Base-by-base conservation (phyloP, 768 basidiomycete genomes). In the Mycena vulgaris region DNA sequence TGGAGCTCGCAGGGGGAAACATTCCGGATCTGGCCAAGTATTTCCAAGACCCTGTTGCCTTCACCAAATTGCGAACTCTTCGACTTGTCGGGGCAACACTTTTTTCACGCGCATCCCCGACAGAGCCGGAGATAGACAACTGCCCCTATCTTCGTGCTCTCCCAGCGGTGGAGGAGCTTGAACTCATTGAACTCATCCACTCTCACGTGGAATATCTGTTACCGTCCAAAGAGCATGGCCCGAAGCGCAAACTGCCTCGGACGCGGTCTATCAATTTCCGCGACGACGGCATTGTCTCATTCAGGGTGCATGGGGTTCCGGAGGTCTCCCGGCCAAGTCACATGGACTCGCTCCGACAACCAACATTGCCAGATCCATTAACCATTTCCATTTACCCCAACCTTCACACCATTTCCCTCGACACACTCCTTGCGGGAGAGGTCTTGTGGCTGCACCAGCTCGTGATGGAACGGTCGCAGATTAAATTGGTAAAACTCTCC, bases 101-200 rank as follows among this genome's bases (percentile, higher is more conserved):
- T 28, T 19, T 66, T 16, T 21, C 39, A 6, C 49, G 49, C 19
- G 39, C 23, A 33, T 52, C 51, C n/a, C 62, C 14, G 25, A 59
- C 39, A 25, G 51, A 47, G 21, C 28, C 55, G 7, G 64, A 52
- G 48, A 25, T 40, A 25, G 60, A 69, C 21, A 73, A 69, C 23
- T 49, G 45, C 14, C 42, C 11, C 21, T 73, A 63, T 27, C 60
- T 73, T 25, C 63, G 68, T 19, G 56, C 53, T 6, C 72, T 73
- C 60, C 35, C 59, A 17, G 59, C 68, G 7, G 60, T 73, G 5
- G 68, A 69, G 51, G 55, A 63, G 25, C 55, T 73, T 3, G 51
- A 73, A 10, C n/a, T n/a, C n/a, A n/a, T n/a, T n/a, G n/a, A n/a
- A n/a, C 63, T 73, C 33, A 69, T 73, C 14, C 64, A 69, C 28